Percentiles rank a stretch among this genome's conserved stretches.
These are phyloP conservation scores for Saturnispora hagleri DNA, from an alignment of 805 yeast genomes.

Conservation along the genomic window DNA sequence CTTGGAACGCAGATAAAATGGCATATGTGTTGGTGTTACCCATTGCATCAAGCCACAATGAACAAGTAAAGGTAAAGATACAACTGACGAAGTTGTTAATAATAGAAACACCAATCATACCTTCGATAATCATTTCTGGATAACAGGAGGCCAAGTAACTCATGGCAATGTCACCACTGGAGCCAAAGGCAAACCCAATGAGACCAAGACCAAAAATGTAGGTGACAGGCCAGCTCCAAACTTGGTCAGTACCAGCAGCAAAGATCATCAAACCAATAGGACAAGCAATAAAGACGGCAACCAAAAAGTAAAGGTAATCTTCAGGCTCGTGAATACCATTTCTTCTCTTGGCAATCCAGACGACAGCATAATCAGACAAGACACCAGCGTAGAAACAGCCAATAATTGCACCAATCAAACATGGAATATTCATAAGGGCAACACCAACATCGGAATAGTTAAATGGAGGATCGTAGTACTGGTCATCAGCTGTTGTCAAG, in stretches of 20 bases:
- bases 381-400: conserved; percentile 61
- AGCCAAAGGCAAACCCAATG: conserved; percentile 62
- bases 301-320: conserved; percentile 47
- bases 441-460: conserved; percentile 57
- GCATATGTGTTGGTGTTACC: conserved; percentile 53
- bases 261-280: conserved; percentile 57
- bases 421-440: conserved; percentile 68
- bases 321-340: conserved; percentile 60
- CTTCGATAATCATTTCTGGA: conserved; percentile 61
- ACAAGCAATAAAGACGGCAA: conserved; percentile 47
- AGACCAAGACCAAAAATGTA: conserved; percentile 52
- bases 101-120: conserved; percentile 60
- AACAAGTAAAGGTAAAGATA: conserved; percentile 57
- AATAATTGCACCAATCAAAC: conserved; percentile 53
- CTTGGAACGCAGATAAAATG: conserved; percentile 50
- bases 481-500: conserved; percentile 62
- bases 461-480: conserved; percentile 58
- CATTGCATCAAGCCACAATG: conserved; percentile 46
- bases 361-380: conserved; percentile 49
- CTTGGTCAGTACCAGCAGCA: conserved; percentile 54
- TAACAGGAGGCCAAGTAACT: conserved; percentile 58
- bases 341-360: conserved; percentile 52
- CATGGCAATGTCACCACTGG: conserved; percentile 64
- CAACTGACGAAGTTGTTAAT: conserved; percentile 59
- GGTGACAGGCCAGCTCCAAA: conserved; percentile 44